Evolutionary conservation across 163 green algal genomes (phyloP).

Genomic region (Chlamydomonas reinhardtii): DNA sequence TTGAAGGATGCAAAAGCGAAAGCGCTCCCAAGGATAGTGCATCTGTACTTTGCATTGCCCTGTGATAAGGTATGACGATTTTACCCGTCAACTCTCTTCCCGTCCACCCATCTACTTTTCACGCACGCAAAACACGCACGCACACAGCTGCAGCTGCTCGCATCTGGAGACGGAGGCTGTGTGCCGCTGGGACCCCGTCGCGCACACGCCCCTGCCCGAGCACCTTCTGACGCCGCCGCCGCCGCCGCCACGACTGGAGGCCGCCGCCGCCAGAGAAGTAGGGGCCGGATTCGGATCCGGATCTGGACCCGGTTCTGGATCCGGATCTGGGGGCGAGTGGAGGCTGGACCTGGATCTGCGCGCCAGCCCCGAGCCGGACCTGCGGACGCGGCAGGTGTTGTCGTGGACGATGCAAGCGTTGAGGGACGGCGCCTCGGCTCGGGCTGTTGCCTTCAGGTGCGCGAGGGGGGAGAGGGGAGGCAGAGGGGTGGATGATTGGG

Average conservation of each 20-base stretch:
- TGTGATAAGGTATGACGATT: too few relatives aligned
- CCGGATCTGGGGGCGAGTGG: too few relatives aligned
- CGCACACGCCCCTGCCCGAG: background rate
- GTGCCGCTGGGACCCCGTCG: slow-evolving; percentile 1
- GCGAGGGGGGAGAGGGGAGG: background rate
- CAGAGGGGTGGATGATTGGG: background rate
- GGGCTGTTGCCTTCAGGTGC: slow-evolving; percentile 14
- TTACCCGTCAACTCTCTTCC: too few relatives aligned
- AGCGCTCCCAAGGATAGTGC: too few relatives aligned
- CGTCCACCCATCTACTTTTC: too few relatives aligned
- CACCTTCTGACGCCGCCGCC: background rate
- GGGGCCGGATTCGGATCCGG: background rate
- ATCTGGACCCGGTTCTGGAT: too few relatives aligned
- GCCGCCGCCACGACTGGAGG: too few relatives aligned
- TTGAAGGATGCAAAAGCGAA: too few relatives aligned
- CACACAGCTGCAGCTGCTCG: background rate
- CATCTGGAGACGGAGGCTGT: slow-evolving; percentile 19
- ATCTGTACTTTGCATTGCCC: too few relatives aligned
- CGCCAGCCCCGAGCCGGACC: too few relatives aligned
- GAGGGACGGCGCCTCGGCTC: too few relatives aligned
- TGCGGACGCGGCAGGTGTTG: background rate
- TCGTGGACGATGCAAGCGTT: background rate
- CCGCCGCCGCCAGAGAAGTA: background rate
- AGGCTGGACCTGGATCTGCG: slow-evolving; percentile 12
- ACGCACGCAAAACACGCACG: background rate